Evolutionary conservation across 129 eudicot genomes (phyloP).

Genomic region (Artemisia annua): DNA sequence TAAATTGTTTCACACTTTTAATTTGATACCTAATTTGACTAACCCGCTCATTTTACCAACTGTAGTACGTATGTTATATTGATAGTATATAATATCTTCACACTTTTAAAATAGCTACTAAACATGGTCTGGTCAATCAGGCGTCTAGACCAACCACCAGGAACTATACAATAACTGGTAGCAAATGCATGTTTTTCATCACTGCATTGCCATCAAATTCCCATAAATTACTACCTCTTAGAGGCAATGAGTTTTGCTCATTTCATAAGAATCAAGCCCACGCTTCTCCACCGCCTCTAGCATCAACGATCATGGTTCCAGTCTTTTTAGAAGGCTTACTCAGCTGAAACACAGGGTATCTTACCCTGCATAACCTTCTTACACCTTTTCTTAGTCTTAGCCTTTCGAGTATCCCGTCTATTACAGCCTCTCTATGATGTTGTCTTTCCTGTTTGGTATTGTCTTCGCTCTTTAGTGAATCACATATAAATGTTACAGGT

Average conservation of each 20-base stretch:
- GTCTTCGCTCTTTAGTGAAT: background rate
- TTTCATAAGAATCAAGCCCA: conserved; percentile 14
- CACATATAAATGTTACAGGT: conserved; percentile 16
- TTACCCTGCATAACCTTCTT: conserved; percentile 40
- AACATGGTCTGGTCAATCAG: background rate
- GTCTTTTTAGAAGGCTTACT: conserved; percentile 40
- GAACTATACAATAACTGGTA: background rate
- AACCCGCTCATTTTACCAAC: no score
- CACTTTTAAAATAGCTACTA: background rate
- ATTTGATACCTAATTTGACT: no score
- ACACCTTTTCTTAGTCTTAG: conserved; percentile 55
- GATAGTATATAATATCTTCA: background rate
- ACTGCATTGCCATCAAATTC: background rate
- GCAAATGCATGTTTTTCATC: no score
- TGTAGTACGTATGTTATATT: no score
- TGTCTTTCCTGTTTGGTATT: conserved; percentile 13
- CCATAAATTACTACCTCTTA: background rate
- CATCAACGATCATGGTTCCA: conserved; percentile 12
- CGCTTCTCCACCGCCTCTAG: conserved; percentile 1
- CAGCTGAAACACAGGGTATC: conserved; percentile 67
- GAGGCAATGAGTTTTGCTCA: background rate
- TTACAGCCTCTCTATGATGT: conserved; percentile 6
- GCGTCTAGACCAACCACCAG: background rate
- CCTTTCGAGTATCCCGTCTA: conserved; percentile 44
- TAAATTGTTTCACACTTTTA: no score